Conservation (phyloP, 495 filamentous ascomycete genomes). For the Penicillium pulvis region DNA sequence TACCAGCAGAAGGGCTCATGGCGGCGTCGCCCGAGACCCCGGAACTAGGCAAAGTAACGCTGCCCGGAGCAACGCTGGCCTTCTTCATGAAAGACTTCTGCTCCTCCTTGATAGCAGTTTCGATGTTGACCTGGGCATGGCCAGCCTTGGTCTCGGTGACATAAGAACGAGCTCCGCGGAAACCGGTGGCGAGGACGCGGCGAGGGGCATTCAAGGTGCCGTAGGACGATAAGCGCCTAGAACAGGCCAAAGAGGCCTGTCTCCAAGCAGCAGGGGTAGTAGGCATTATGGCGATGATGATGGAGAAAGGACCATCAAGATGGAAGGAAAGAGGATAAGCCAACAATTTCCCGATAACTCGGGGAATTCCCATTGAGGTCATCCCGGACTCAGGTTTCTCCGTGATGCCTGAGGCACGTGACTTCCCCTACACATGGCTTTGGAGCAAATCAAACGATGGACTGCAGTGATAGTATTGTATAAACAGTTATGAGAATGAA, state of each 20-base stretch:
- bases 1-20: conserved; percentile 81
- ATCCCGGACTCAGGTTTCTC: conserved; percentile 19
- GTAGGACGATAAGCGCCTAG: conserved; percentile 52
- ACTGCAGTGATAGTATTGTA: too few relatives aligned
- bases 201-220: conserved; percentile 47
- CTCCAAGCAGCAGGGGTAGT: conserved; percentile 71
- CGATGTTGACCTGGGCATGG: conserved; percentile 79
- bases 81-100: conserved; percentile 75
- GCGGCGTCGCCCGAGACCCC: conserved; percentile 62
- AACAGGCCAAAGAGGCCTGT: conserved; percentile 74
- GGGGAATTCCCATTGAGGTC: conserved; percentile 18
- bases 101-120: conserved; percentile 79
- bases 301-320: conserved; percentile 22
- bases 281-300: conserved; percentile 61
- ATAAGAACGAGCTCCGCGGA: conserved; percentile 58
- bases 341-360: conserved; percentile 20
- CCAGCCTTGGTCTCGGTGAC: conserved; percentile 81
- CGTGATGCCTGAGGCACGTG: background rate
- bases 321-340: conserved; percentile 12
- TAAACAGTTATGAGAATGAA: too few relatives aligned
- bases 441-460: too few relatives aligned
- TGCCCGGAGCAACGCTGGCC: conserved; percentile 62
- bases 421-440: too few relatives aligned
- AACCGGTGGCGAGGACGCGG: conserved; percentile 41
- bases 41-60: conserved; percentile 58